phyloP scores from a whole-genome alignment of 2,329 filamentous ascomycete genomes.

The Paecilomyces variotii region DNA sequence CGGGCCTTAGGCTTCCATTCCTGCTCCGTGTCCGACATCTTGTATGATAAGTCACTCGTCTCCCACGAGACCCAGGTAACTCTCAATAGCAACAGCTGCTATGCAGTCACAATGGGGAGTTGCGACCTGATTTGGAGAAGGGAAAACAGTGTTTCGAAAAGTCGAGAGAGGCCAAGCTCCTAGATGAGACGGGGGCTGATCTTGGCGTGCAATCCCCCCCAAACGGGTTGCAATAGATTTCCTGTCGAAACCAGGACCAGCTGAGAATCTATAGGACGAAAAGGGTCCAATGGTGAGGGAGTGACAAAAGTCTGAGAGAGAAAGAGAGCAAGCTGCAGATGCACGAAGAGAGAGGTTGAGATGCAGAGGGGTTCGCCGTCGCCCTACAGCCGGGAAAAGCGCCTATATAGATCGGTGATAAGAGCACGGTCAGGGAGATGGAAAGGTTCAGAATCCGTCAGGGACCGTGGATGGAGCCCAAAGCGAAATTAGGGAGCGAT shows the following conservation, averaged over 20 bases:
- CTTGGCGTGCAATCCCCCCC: neutral
- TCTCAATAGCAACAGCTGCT: neutral
- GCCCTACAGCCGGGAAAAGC: neutral
- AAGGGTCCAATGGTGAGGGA: neutral
- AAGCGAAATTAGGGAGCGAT: neutral
- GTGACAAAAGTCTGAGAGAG: neutral
- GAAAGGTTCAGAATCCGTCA: neutral
- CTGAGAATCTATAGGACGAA: constrained; percentile 13
- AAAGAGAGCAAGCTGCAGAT: neutral
- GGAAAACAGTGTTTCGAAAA: neutral
- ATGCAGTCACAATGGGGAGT: neutral
- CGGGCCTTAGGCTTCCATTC: constrained; percentile 76
- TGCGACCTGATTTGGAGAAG: neutral
- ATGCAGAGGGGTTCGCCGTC: neutral
- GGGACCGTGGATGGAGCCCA: neutral
- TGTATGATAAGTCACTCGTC: constrained; percentile 7
- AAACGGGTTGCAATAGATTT: neutral
- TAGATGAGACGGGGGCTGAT: neutral
- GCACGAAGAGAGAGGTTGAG: neutral
- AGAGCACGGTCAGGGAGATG: neutral
- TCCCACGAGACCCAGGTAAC: neutral
- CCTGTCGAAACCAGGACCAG: constrained; percentile 21
- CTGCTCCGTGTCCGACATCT: constrained; percentile 57
- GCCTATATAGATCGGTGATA: neutral
- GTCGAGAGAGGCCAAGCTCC: neutral